A percentile compares a stretch with the other conserved stretches of the same genome.
Conservation (phyloP, 306 rosid genomes). For the Acacia confusa region DNA sequence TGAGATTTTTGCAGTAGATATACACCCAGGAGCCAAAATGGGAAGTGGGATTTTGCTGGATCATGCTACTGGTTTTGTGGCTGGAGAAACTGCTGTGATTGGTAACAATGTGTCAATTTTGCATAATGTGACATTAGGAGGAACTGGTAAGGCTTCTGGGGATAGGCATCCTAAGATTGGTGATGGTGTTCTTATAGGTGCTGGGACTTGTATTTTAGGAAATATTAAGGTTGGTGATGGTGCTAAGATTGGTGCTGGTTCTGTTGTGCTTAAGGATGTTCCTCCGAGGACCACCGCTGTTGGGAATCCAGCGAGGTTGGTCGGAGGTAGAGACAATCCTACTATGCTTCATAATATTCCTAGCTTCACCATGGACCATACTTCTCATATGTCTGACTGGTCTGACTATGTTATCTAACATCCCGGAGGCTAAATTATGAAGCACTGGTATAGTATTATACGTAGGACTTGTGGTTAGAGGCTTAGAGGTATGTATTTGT, state of each 20-base stretch:
- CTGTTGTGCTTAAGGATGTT: constrained; percentile 88
- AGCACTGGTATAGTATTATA: no score
- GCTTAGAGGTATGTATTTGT: not conserved
- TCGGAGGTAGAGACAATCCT: constrained; percentile 88
- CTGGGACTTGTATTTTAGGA: constrained; percentile 88
- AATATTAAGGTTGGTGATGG: constrained; percentile 81
- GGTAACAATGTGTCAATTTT: constrained; percentile 86
- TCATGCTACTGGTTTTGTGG: constrained; percentile 90
- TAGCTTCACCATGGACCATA: constrained; percentile 86
- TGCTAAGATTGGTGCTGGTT: constrained; percentile 91
- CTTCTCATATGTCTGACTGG: constrained; percentile 66
- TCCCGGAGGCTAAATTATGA: not conserved
- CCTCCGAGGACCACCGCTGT: constrained; percentile 91
- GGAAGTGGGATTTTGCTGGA: constrained; percentile 83
- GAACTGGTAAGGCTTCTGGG: constrained; percentile 81
- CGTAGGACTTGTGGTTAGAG: not conserved
- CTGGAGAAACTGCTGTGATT: constrained; percentile 92
- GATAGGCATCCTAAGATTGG: constrained; percentile 97
- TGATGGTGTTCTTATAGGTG: constrained; percentile 90
- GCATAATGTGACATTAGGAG: constrained; percentile 90
- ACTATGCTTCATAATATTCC: constrained; percentile 70
- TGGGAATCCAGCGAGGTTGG: constrained; percentile 82
- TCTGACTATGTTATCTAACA: constrained; percentile 76
- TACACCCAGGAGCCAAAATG: constrained; percentile 86
- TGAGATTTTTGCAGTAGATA: constrained; percentile 75